Percentiles rank a stretch among this genome's conserved stretches.
Evolutionary conservation across 2,329 filamentous ascomycete species (phyloP).

Genomic region (Cordyceps cateniannulata): DNA sequence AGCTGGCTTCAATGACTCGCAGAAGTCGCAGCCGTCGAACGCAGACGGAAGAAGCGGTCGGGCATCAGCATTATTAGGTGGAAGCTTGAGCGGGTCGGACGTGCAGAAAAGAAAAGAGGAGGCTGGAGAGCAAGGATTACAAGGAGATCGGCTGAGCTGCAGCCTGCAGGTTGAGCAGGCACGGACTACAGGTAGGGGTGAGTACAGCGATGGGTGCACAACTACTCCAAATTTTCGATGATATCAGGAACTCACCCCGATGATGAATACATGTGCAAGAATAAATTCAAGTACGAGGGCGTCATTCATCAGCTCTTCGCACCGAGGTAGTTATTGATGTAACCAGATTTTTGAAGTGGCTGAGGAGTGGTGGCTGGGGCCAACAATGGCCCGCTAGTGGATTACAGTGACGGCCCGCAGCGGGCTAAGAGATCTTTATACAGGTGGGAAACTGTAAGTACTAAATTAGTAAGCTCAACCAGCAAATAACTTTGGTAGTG

Average conservation of each 20-base stretch:
- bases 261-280: not conserved
- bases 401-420: not conserved
- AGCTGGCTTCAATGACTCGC: conserved; percentile 7
- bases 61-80: conserved; percentile 1
- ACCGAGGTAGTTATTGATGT: no score
- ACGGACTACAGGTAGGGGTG: not conserved
- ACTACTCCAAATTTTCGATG: not conserved
- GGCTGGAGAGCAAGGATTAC: conserved; percentile 9
- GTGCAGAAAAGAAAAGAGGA: conserved; percentile 4
- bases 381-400: conserved; percentile 1
- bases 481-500: no score
- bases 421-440: not conserved
- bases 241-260: not conserved
- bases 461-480: no score
- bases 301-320: not conserved
- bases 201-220: not conserved
- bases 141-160: not conserved
- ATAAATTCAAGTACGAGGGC: not conserved
- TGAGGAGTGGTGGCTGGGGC: conserved; percentile 12
- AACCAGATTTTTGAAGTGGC: not conserved
- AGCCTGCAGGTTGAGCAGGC: not conserved
- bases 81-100: not conserved
- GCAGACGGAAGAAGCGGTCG: conserved; percentile 10
- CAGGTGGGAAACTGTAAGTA: no score
- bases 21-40: not conserved